A percentile compares a stretch with the other conserved stretches of the same genome.
Evolutionary conservation across 805 yeast species (phyloP).

Genomic region (Monosporozyma yasuniensis): DNA sequence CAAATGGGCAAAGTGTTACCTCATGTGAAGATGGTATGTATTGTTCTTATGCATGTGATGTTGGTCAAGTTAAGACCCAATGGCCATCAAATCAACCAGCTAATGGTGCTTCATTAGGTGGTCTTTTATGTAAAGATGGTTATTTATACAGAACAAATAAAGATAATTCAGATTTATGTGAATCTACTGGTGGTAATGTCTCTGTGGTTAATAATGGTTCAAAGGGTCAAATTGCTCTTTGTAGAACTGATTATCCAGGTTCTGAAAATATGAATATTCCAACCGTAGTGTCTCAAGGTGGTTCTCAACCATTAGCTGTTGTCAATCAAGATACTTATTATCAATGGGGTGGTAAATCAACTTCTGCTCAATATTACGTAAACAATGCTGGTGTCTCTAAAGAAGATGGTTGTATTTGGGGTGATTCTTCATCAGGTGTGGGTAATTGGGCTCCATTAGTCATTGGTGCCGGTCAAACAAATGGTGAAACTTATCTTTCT

Average conservation of each 20-base stretch:
- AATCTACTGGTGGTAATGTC: constrained; percentile 73
- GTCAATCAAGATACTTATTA: constrained; percentile 73
- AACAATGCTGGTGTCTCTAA: constrained; percentile 89
- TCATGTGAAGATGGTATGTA: constrained; percentile 80
- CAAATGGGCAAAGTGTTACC: constrained; percentile 46
- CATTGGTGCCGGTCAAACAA: constrained; percentile 82
- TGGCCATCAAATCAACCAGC: constrained; percentile 88
- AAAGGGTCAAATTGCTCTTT: constrained; percentile 67
- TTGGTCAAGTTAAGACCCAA: constrained; percentile 98
- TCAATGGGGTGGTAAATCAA: constrained; percentile 68
- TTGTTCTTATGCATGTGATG: constrained; percentile 97
- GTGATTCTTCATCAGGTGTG: constrained; percentile 61
- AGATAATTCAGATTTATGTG: constrained; percentile 63
- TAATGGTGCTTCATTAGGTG: constrained; percentile 89
- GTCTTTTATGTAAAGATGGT: constrained; percentile 78
- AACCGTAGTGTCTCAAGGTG: constrained; percentile 68
- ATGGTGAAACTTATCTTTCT: constrained; percentile 70
- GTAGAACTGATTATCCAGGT: constrained; percentile 99
- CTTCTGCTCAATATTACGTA: constrained; percentile 95
- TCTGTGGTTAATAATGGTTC: constrained; percentile 54
- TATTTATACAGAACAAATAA: constrained; percentile 75
- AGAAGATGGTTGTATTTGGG: constrained; percentile 95
- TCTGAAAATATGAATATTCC: constrained; percentile 97
- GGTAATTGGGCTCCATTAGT: constrained; percentile 99
- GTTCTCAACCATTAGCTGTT: constrained; percentile 57